Evolutionary conservation across 2,329 filamentous ascomycete genomes (phyloP).

Genomic region (Fusarium neocosmosporiellum): DNA sequence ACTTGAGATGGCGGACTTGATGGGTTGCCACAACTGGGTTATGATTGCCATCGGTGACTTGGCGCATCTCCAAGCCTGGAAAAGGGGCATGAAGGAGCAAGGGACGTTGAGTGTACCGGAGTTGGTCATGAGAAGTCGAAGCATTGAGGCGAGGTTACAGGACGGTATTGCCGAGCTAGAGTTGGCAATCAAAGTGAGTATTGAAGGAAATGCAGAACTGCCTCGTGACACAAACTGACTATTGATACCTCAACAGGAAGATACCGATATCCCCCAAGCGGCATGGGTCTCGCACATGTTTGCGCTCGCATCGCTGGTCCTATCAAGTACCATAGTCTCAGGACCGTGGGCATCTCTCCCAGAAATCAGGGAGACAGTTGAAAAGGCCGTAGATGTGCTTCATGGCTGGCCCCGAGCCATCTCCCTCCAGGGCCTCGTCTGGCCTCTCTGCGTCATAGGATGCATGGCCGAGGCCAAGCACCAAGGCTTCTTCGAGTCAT

Average conservation of each 20-base stretch:
- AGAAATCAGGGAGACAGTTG: neutral
- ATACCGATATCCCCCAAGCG: neutral
- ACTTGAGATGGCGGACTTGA: neutral
- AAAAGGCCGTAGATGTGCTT: neutral
- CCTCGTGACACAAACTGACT: too few relatives aligned
- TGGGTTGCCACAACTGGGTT: neutral
- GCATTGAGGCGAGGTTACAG: neutral
- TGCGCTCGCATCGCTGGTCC: neutral
- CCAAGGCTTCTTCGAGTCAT: neutral
- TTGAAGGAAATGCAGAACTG: too few relatives aligned
- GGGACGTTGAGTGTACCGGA: neutral
- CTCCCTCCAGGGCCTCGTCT: neutral
- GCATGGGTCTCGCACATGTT: neutral
- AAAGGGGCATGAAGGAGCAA: neutral
- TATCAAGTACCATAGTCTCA: neutral
- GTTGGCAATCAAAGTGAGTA: neutral
- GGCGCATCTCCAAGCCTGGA: neutral
- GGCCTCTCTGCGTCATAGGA: neutral
- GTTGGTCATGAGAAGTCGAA: neutral
- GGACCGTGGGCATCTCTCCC: neutral
- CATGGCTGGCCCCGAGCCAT: neutral
- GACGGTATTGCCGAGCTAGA: neutral
- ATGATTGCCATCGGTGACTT: neutral
- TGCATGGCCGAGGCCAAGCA: neutral
- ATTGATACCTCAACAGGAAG: neutral